These are phyloP conservation scores for Haplosporangium gracile DNA, from an alignment of 192 early-diverging fungal genomes.

Conservation along the genomic window DNA sequence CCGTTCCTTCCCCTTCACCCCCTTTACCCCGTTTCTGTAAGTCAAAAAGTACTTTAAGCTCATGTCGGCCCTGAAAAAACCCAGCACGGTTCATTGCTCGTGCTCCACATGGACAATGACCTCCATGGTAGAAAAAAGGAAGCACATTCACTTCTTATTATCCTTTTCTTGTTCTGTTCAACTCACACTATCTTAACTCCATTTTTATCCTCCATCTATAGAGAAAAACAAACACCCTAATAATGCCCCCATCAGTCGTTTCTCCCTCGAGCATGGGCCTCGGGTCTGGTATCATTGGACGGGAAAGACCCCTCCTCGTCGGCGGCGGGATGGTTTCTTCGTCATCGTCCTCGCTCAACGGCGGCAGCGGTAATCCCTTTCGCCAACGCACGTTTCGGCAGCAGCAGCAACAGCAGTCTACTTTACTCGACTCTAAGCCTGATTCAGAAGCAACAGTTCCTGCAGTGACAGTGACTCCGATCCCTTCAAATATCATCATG, in stretches of 20 bases:
- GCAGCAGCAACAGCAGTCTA: neutral
- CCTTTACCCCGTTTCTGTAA: neutral
- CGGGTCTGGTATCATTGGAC: conserved; percentile 3
- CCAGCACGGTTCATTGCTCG: neutral
- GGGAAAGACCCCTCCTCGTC: neutral
- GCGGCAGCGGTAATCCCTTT: conserved; percentile 24
- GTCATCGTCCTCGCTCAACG: neutral
- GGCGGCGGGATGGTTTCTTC: neutral
- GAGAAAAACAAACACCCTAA: neutral
- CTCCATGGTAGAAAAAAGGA: neutral
- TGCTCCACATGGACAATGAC: neutral
- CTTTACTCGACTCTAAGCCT: conserved; percentile 28
- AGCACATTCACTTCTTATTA: neutral
- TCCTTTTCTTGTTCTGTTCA: neutral
- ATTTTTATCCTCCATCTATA: neutral
- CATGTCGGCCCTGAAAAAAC: neutral
- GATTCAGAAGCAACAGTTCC: conserved; percentile 27
- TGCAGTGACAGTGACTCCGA: conserved; percentile 17
- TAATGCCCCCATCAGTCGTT: neutral
- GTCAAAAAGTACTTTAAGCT: conserved; percentile 5
- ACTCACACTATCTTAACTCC: neutral
- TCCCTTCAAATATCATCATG: conserved; percentile 8
- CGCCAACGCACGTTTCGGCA: neutral
- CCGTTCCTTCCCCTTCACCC: neutral
- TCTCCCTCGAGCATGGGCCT: neutral